These are phyloP conservation scores for Panellus pusillus DNA, from an alignment of 768 basidiomycete species.

Conservation along the genomic window DNA sequence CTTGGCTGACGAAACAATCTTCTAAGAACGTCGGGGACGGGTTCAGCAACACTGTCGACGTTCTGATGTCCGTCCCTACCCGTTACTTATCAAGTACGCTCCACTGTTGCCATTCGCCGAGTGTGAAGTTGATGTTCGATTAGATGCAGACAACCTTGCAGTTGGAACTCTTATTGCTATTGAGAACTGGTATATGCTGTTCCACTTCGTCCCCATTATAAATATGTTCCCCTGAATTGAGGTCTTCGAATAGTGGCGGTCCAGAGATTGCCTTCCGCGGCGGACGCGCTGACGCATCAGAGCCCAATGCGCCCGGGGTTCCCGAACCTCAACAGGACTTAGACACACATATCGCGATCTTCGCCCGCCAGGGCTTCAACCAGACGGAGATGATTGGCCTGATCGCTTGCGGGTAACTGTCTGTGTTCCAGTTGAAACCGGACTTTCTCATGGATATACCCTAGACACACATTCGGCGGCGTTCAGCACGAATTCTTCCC, in stretches of 20 bases:
- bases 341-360: neutral
- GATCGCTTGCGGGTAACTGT: neutral
- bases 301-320: neutral
- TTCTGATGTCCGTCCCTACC: no score
- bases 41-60: neutral
- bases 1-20: no score
- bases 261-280: conserved; percentile 2
- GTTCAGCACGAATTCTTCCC: neutral
- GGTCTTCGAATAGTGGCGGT: conserved; percentile 3
- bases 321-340: conserved; percentile 1
- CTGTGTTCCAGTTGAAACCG: no score
- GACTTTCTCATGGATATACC: no score
- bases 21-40: neutral
- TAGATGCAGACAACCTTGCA: neutral
- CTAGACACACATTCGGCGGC: conserved; percentile 4
- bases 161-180: neutral
- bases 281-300: neutral
- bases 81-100: no score
- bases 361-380: neutral
- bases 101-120: no score
- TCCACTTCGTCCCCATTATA: neutral
- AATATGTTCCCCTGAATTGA: no score
- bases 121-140: no score
- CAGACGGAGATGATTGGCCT: conserved; percentile 4
- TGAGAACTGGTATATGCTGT: neutral